phyloP scores from a whole-genome alignment of 2,329 filamentous ascomycete genomes.

The Hymenoscyphus salicellus region DNA sequence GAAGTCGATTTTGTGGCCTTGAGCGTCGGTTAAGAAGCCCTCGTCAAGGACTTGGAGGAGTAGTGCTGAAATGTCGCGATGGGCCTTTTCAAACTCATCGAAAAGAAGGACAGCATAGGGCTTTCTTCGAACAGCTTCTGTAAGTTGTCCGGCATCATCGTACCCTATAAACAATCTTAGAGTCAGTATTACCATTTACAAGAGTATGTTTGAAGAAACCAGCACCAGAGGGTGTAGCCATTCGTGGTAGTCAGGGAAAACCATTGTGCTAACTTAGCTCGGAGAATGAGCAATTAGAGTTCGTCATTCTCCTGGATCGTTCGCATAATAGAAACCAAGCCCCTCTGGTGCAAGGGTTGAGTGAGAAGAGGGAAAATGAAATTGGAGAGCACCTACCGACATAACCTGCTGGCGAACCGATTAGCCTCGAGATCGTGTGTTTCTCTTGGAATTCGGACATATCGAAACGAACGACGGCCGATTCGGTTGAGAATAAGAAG shows the following conservation, averaged over 20 bases:
- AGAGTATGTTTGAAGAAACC: no score
- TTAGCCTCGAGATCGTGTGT: slow-evolving; percentile 88
- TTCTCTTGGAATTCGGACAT: slow-evolving; percentile 99
- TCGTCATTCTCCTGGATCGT: no score
- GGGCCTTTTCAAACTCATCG: slow-evolving; percentile 97
- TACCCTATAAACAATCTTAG: slow-evolving; percentile 55
- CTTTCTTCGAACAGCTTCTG: slow-evolving; percentile 90
- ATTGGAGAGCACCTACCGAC: slow-evolving; percentile 43
- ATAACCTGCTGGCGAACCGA: slow-evolving; percentile 87
- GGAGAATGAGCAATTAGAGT: no score
- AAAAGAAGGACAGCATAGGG: slow-evolving; percentile 93
- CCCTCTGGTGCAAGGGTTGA: no score
- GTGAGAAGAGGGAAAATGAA: no score
- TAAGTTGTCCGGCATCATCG: slow-evolving; percentile 93
- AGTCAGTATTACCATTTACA: no score
- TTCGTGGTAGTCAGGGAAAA: no score
- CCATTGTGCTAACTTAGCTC: no score
- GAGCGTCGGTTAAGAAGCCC: slow-evolving; percentile 89
- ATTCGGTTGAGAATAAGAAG: slow-evolving; percentile 90
- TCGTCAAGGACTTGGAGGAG: slow-evolving; percentile 94
- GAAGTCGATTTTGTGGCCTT: slow-evolving; percentile 96
- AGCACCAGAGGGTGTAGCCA: no score
- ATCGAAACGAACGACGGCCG: slow-evolving; percentile 88
- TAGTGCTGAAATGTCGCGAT: slow-evolving; percentile 88
- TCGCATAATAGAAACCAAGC: no score